These are phyloP conservation scores for Plenodomus tracheiphilus DNA, from an alignment of 2,329 filamentous ascomycete species.

Conservation along the genomic window DNA sequence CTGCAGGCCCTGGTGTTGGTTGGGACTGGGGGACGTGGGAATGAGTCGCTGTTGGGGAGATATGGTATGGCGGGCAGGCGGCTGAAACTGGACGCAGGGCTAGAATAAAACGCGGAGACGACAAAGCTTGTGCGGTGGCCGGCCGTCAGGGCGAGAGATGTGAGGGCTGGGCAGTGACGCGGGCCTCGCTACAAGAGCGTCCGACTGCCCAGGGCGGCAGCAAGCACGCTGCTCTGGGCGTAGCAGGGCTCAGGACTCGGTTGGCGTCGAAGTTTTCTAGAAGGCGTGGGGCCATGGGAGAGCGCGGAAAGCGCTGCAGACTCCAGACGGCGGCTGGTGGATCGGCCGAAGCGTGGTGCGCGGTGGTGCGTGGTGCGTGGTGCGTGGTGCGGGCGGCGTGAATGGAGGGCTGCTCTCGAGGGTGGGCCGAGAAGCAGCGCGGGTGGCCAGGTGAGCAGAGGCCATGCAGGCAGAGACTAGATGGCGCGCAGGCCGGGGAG, in stretches of 20 bases:
- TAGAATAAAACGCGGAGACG: conserved; percentile 34
- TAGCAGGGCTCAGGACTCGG: conserved; percentile 2
- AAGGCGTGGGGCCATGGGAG: conserved; percentile 5
- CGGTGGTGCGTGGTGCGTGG: too few species aligned
- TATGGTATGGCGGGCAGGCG: not conserved
- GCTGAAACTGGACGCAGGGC: conserved; percentile 20
- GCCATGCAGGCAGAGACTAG: conserved; percentile 2
- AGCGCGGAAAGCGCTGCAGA: conserved; percentile 18
- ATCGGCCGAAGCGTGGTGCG: conserved; percentile 22
- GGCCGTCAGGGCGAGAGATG: too few species aligned
- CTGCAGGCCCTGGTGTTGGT: not conserved
- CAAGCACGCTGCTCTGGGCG: too few species aligned
- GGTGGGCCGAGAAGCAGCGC: conserved; percentile 8
- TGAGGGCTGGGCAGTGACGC: not conserved
- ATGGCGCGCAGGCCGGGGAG: too few species aligned
- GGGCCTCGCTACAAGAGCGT: not conserved
- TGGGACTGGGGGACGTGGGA: not conserved
- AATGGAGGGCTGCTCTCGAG: not conserved
- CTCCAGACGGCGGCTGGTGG: conserved; percentile 3
- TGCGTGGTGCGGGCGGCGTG: not conserved
- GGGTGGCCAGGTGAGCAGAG: conserved; percentile 7
- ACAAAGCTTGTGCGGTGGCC: conserved; percentile 11
- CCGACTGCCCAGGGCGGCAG: conserved; percentile 8
- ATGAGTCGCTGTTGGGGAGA: too few species aligned
- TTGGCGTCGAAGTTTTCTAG: conserved; percentile 24